Evolutionary conservation across 164 flowering plant genomes (phyloP).

Genomic region (grape (Vitis vinifera)): ASM3070453v1 NC_081809.1:314001-314500

Average conservation of each 20-base stretch:
- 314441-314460: too few relatives aligned
- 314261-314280: neutral
- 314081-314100: slow-evolving; percentile 31
- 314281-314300: neutral
- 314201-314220: slow-evolving; percentile 98
- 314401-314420: too few relatives aligned
- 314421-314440: too few relatives aligned
- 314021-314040: too few relatives aligned
- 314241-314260: slow-evolving; percentile 12
- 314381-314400: too few relatives aligned
- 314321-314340: too few relatives aligned
- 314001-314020: too few relatives aligned
- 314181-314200: slow-evolving; percentile 99
- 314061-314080: neutral
- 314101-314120: slow-evolving; percentile 21
- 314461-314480: too few relatives aligned
- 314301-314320: neutral
- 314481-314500: neutral
- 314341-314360: too few relatives aligned
- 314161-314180: slow-evolving; percentile 73
- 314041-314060: too few relatives aligned
- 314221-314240: slow-evolving; percentile 96
- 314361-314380: too few relatives aligned
- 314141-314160: slow-evolving; percentile 34
- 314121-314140: slow-evolving; percentile 53